Evolutionary conservation across 2,329 filamentous ascomycete species (phyloP).

Genomic region (Colletotrichum sp.): DNA sequence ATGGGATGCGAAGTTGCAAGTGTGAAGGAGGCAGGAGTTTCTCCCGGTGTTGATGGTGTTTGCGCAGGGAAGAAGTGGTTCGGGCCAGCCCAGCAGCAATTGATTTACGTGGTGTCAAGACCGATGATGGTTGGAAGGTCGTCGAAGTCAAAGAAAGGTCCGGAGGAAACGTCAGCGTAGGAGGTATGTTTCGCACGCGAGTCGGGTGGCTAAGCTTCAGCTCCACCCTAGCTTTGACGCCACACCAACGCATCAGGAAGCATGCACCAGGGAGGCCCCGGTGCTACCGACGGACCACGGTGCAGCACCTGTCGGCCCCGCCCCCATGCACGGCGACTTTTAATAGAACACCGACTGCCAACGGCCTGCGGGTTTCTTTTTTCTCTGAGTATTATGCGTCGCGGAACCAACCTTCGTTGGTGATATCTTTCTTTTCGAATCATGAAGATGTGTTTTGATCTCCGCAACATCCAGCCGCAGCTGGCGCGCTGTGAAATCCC

Average conservation of each 20-base stretch:
- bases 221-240: conserved; percentile 23
- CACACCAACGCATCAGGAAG: conserved; percentile 20
- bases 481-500: not conserved
- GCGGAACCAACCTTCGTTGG: not conserved
- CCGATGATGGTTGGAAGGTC: conserved; percentile 12
- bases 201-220: conserved; percentile 23
- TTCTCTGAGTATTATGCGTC: not conserved
- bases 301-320: conserved; percentile 1
- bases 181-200: conserved; percentile 23
- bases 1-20: not conserved
- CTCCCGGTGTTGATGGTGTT: not conserved
- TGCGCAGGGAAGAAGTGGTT: not conserved
- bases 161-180: conserved; percentile 22
- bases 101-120: not conserved
- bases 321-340: not conserved
- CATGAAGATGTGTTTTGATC: not conserved
- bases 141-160: conserved; percentile 10
- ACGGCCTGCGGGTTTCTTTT: not conserved
- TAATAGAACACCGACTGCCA: conserved; percentile 3
- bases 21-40: not conserved
- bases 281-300: not conserved
- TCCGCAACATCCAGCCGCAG: not conserved
- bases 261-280: conserved; percentile 7
- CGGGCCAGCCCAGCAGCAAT: conserved; percentile 18
- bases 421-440: not conserved